Evolutionary conservation across 345 rosid species (phyloP).

Genomic region (Salix viminalis): DNA sequence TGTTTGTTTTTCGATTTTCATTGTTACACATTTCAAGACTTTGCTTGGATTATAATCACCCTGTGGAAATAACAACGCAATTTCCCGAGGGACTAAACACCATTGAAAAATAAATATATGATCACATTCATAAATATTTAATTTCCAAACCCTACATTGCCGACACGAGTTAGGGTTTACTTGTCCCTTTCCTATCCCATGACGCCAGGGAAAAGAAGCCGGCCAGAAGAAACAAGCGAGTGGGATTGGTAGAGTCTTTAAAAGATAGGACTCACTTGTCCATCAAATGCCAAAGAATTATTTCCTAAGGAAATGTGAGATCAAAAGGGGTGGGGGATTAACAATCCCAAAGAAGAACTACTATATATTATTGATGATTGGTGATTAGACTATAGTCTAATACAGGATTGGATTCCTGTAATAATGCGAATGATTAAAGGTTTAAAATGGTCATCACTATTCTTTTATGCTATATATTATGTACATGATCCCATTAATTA

Average conservation of each 20-base stretch:
- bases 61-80: not conserved
- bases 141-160: not conserved
- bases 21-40: not conserved
- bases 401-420: not conserved
- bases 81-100: not conserved
- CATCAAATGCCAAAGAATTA: slow-evolving; percentile 38
- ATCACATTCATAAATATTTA: not conserved
- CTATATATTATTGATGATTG: not conserved
- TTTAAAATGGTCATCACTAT: too few relatives aligned
- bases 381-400: not conserved
- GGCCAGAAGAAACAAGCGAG: not conserved
- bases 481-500: too few relatives aligned
- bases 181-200: not conserved
- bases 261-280: slow-evolving; percentile 24
- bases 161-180: not conserved
- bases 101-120: not conserved
- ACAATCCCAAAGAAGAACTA: slow-evolving; percentile 1
- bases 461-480: too few relatives aligned
- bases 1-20: too few relatives aligned
- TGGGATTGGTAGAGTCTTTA: slow-evolving; percentile 3
- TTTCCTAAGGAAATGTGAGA: slow-evolving; percentile 17
- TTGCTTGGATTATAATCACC: not conserved
- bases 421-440: too few relatives aligned
- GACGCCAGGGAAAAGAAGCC: not conserved
- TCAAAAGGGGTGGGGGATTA: not conserved